Conservation (phyloP, 306 rosid genomes). For the Cicer chorassanicum region DNA sequence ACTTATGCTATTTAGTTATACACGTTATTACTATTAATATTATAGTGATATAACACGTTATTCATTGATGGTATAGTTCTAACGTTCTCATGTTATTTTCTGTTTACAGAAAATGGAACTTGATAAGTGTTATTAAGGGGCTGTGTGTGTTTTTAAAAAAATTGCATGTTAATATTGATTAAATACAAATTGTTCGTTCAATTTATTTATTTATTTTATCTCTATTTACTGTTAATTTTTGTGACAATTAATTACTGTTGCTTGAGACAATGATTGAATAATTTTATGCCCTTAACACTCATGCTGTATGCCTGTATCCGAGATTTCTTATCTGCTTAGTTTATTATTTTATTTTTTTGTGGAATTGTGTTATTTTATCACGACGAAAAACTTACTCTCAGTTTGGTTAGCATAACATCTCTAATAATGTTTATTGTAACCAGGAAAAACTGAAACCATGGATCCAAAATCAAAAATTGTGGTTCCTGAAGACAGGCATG, state of each 20-base stretch:
- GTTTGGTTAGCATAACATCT: slow-evolving; percentile 7
- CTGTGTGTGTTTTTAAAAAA: too few relatives aligned
- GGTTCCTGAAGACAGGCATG: slow-evolving; percentile 89
- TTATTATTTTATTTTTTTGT: background rate
- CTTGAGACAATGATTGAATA: slow-evolving; percentile 9
- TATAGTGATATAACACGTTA: too few relatives aligned
- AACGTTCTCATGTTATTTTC: background rate
- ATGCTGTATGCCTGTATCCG: background rate
- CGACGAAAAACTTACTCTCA: background rate
- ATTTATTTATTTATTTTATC: background rate
- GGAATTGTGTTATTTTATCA: background rate
- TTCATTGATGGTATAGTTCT: too few relatives aligned
- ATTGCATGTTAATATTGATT: background rate
- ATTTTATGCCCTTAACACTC: background rate
- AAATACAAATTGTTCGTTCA: background rate
- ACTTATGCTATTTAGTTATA: slow-evolving; percentile 17
- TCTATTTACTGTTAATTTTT: background rate
- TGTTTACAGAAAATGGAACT: background rate
- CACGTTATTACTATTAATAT: too few relatives aligned
- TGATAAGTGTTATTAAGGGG: slow-evolving; percentile 4
- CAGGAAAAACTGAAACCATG: slow-evolving; percentile 76
- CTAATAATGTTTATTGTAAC: slow-evolving; percentile 36
- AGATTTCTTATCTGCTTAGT: background rate
- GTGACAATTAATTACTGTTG: background rate
- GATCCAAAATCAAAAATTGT: slow-evolving; percentile 66